Percentiles rank a stretch among this genome's conserved stretches.
These are phyloP conservation scores for Phytophthora colocasiae DNA, from an alignment of 352 stramenopile genomes.

Conservation along the genomic window DNA sequence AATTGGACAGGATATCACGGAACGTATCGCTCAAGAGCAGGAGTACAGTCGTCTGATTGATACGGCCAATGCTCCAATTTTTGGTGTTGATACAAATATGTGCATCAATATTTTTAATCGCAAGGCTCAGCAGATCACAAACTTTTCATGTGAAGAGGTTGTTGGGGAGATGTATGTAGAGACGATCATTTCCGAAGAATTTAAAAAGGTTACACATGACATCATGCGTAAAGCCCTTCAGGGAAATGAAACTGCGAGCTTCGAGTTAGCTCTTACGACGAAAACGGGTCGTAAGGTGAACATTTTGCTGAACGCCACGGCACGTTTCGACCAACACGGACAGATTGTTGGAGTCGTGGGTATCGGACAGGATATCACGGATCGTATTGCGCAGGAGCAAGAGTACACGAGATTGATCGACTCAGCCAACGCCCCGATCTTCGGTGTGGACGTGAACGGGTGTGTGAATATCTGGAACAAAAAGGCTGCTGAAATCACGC, in stretches of 20 bases:
- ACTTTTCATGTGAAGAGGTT: conserved; percentile 80
- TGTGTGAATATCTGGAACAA: conserved; percentile 79
- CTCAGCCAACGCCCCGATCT: conserved; percentile 69
- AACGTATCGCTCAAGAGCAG: conserved; percentile 64
- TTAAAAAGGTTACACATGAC: not conserved
- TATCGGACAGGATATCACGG: conserved; percentile 79
- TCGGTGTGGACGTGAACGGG: conserved; percentile 64
- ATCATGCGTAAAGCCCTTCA: conserved; percentile 41
- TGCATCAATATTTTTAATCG: conserved; percentile 51
- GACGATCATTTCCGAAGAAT: conserved; percentile 16
- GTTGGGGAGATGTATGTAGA: not conserved
- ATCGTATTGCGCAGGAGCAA: conserved; percentile 84
- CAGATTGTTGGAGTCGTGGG: conserved; percentile 66
- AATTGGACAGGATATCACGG: conserved; percentile 78
- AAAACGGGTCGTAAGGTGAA: conserved; percentile 40
- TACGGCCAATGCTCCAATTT: conserved; percentile 34
- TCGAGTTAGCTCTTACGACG: conserved; percentile 59
- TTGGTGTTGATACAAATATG: conserved; percentile 53
- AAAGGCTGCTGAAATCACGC: conserved; percentile 74
- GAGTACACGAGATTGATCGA: conserved; percentile 74
- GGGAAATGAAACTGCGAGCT: conserved; percentile 50
- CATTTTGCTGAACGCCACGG: conserved; percentile 53
- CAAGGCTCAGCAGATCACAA: conserved; percentile 77
- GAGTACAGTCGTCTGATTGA: conserved; percentile 27
- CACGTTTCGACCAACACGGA: conserved; percentile 58